These are phyloP conservation scores for Nakazawaea molendinolei DNA, from an alignment of 805 yeast species.

Conservation along the genomic window DNA sequence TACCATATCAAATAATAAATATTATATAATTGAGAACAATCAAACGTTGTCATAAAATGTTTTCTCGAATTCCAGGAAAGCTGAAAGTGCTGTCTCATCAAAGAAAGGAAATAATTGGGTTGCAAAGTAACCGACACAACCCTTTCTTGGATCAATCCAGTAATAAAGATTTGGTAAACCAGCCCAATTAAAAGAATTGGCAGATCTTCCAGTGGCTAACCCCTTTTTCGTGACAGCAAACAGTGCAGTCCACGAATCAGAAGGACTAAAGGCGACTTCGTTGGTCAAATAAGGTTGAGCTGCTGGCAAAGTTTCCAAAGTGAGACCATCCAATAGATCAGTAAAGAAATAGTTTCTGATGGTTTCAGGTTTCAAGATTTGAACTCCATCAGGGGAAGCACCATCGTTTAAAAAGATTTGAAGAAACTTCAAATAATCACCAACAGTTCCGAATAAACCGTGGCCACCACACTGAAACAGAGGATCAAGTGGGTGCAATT, in stretches of 20 bases:
- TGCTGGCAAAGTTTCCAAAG: constrained; percentile 16
- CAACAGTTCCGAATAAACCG: constrained; percentile 33
- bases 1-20: too few species aligned
- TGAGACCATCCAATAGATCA: constrained; percentile 27
- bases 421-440: constrained; percentile 32
- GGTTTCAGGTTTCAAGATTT: constrained; percentile 26
- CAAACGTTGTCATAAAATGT: not conserved
- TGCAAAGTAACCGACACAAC: constrained; percentile 32
- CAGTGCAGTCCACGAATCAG: constrained; percentile 27
- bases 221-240: constrained; percentile 20
- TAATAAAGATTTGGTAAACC: constrained; percentile 33
- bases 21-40: too few species aligned
- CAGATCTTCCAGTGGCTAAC: constrained; percentile 30
- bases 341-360: constrained; percentile 23
- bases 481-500: constrained; percentile 17
- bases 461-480: constrained; percentile 34
- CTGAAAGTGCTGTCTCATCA: not conserved
- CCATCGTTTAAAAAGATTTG: constrained; percentile 36
- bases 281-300: constrained; percentile 14
- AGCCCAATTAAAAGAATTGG: constrained; percentile 31
- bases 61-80: constrained; percentile 1
- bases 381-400: constrained; percentile 28
- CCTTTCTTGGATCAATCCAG: constrained; percentile 34
- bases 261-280: constrained; percentile 17
- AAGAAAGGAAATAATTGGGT: constrained; percentile 31